A percentile compares a stretch with the other conserved stretches of the same genome.
phyloP scores from a whole-genome alignment of 75 land plant species.

The Sequoiadendron giganteum region DNA sequence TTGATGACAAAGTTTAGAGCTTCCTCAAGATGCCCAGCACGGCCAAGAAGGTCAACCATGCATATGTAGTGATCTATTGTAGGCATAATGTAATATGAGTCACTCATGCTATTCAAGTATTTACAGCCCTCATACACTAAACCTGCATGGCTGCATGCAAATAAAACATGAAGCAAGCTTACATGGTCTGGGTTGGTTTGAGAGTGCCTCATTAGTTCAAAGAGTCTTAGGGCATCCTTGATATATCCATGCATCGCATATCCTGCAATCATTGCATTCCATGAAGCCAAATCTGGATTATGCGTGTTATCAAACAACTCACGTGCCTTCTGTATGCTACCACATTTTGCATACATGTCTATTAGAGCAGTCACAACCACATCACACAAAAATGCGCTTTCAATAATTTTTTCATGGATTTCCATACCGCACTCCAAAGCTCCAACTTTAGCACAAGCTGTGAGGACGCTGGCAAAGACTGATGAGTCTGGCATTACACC shows the following conservation, averaged over 20 bases:
- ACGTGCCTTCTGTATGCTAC: slow-evolving; percentile 5
- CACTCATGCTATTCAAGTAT: slow-evolving; percentile 15
- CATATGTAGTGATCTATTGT: slow-evolving; percentile 22
- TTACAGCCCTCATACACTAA: slow-evolving; percentile 16
- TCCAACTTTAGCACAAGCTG: slow-evolving; percentile 43
- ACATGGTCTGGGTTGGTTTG: neutral
- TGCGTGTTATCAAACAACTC: slow-evolving; percentile 11
- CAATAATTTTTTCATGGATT: slow-evolving; percentile 35
- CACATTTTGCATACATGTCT: slow-evolving; percentile 33
- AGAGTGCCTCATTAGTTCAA: slow-evolving; percentile 6
- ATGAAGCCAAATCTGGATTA: neutral
- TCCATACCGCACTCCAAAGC: slow-evolving; percentile 37
- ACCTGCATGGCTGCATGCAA: slow-evolving; percentile 31
- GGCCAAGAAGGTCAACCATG: slow-evolving; percentile 31
- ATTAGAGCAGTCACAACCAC: slow-evolving; percentile 34
- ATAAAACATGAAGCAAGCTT: slow-evolving; percentile 16
- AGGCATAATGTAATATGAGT: slow-evolving; percentile 14
- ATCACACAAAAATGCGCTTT: slow-evolving; percentile 34
- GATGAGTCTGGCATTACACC: slow-evolving; percentile 30
- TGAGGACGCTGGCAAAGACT: slow-evolving; percentile 41
- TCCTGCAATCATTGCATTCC: slow-evolving; percentile 16
- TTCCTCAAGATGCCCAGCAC: slow-evolving; percentile 19
- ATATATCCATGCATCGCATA: slow-evolving; percentile 11
- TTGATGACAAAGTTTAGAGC: neutral
- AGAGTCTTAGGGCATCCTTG: slow-evolving; percentile 13